phyloP scores from a whole-genome alignment of 805 yeast species.

The Wickerhamiella musiphila region DNA sequence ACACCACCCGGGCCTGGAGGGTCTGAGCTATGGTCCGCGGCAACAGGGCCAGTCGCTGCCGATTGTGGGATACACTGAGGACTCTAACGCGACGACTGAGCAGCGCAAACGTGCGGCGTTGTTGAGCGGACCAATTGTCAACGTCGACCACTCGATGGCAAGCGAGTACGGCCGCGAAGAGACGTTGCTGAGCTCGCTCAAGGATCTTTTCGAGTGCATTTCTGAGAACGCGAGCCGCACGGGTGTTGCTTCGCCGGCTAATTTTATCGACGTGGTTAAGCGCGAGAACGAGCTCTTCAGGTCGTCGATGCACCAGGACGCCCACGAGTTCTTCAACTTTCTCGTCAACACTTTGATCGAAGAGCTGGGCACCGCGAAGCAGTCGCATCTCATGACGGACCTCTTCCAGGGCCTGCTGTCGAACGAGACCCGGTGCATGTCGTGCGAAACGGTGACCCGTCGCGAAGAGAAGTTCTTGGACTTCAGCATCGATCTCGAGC shows the following conservation, averaged over 20 bases:
- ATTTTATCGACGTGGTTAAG: conserved; percentile 58
- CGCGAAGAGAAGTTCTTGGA: conserved; percentile 80
- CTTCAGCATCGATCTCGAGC: conserved; percentile 67
- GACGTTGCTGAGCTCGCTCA: conserved; percentile 45
- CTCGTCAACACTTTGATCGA: conserved; percentile 56
- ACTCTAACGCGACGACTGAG: conserved; percentile 36
- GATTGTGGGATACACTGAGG: conserved; percentile 30
- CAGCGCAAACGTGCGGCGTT: conserved; percentile 64
- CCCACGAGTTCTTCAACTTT: conserved; percentile 88
- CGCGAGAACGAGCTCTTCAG: conserved; percentile 72
- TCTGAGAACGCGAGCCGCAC: conserved; percentile 47
- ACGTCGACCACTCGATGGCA: conserved; percentile 52
- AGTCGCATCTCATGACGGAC: conserved; percentile 33
- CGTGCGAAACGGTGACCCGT: conserved; percentile 68
- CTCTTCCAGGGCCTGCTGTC: conserved; percentile 74
- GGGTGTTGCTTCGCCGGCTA: conserved; percentile 75
- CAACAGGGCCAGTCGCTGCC: conserved; percentile 29
- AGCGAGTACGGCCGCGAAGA: conserved; percentile 33
- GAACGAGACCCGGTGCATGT: conserved; percentile 74
- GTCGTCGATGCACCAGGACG: conserved; percentile 93
- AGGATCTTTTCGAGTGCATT: conserved; percentile 75
- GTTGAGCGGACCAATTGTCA: conserved; percentile 64
- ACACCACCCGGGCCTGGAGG: conserved; percentile 15
- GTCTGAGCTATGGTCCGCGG: conserved; percentile 23
- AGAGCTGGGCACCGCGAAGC: conserved; percentile 20